Evolutionary conservation across 768 basidiomycete genomes (phyloP).

Genomic region (Kwoniella sp.): DNA sequence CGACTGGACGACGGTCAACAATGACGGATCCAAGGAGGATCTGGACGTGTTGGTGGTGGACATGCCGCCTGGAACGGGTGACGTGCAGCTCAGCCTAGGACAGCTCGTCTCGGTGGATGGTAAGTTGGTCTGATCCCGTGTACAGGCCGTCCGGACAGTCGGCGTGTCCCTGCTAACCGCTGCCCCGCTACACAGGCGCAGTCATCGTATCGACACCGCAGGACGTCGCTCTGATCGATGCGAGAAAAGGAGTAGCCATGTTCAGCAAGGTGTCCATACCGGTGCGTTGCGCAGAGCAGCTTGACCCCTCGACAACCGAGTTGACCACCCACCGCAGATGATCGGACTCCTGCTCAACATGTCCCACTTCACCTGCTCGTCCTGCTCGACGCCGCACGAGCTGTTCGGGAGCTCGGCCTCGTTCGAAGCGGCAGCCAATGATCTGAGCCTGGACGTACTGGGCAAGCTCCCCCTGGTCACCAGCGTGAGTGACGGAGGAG

Average conservation of each 20-base stretch:
- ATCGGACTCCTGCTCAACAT: conserved; percentile 83
- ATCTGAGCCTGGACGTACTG: conserved; percentile 62
- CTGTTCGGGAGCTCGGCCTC: conserved; percentile 67
- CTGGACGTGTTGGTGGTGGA: conserved; percentile 87
- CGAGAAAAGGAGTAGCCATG: conserved; percentile 88
- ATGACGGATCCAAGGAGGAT: conserved; percentile 27
- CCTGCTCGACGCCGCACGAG: conserved; percentile 62
- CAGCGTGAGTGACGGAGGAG: conserved; percentile 67
- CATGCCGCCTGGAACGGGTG: conserved; percentile 96
- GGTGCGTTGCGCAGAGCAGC: conserved; percentile 53
- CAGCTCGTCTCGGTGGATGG: conserved; percentile 81
- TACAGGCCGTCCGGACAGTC: no score
- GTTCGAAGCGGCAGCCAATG: conserved; percentile 61
- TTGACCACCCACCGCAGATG: conserved; percentile 62
- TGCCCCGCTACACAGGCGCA: conserved; percentile 59
- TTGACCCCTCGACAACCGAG: neutral
- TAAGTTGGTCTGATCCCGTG: conserved; percentile 53
- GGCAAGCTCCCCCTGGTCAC: conserved; percentile 75
- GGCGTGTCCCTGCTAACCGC: no score
- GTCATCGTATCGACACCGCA: conserved; percentile 95
- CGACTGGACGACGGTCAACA: conserved; percentile 63
- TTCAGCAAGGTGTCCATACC: conserved; percentile 83
- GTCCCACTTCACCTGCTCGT: conserved; percentile 73
- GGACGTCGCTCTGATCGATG: conserved; percentile 85
- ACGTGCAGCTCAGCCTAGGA: conserved; percentile 85